These are phyloP conservation scores for Cynara cardunculus DNA, from an alignment of 129 eudicot genomes.

Conservation along the genomic window DNA sequence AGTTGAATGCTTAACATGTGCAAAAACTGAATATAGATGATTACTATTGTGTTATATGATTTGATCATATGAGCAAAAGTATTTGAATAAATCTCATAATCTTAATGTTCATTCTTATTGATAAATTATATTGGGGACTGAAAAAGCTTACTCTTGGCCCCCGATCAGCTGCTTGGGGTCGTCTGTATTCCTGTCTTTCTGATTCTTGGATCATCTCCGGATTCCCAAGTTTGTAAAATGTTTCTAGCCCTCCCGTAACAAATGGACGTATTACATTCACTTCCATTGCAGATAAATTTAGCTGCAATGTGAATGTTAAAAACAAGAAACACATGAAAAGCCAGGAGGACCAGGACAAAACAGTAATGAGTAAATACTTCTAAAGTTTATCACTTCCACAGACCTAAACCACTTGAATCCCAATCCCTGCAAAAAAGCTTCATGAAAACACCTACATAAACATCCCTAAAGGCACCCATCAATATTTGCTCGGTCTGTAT, in stretches of 20 bases:
- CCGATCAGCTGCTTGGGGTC: conserved; percentile 59
- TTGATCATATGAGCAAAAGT: not conserved
- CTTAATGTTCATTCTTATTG: not conserved
- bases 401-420: no score
- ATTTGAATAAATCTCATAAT: not conserved
- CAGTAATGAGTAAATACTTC: not conserved
- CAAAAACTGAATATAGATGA: not conserved
- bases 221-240: conserved; percentile 74
- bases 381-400: not conserved
- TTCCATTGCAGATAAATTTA: conserved; percentile 96
- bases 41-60: not conserved
- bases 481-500: no score
- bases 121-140: not conserved
- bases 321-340: not conserved
- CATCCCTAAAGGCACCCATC: no score
- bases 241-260: conserved; percentile 69
- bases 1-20: not conserved
- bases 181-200: conserved; percentile 50
- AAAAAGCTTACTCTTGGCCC: conserved; percentile 75
- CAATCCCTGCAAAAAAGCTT: no score
- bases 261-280: conserved; percentile 92
- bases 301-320: conserved; percentile 39
- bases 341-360: not conserved
- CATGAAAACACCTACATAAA: no score
- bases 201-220: conserved; percentile 82